phyloP scores from a whole-genome alignment of 192 early-diverging fungal species.

The Backusella circina region DNA sequence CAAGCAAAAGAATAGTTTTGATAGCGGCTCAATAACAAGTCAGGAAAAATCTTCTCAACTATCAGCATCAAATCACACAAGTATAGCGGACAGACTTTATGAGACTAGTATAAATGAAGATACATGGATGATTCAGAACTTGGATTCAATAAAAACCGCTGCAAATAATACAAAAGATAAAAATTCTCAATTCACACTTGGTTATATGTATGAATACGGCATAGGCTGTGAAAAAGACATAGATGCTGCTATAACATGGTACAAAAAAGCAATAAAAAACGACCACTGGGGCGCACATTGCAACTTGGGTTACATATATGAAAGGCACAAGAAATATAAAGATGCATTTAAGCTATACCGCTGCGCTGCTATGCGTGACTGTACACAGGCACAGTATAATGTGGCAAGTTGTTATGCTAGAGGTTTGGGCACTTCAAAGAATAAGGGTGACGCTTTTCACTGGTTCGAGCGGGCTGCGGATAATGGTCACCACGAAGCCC shows the following conservation, averaged over 20 bases:
- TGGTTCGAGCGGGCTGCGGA: background rate
- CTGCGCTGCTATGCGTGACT: background rate
- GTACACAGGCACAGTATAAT: background rate
- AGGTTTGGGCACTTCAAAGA: background rate
- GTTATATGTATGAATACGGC: background rate
- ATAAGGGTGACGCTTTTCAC: fast-evolving
- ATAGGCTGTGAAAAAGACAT: background rate
- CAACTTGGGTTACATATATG: background rate
- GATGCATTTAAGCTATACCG: background rate
- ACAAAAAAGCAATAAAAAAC: background rate
- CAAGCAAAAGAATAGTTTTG: background rate
- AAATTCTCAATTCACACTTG: background rate
- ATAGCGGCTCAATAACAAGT: background rate
- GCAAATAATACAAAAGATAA: background rate
- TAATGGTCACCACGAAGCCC: background rate
- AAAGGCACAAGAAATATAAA: background rate
- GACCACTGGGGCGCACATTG: background rate
- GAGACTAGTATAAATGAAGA: background rate
- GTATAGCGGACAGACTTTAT: background rate
- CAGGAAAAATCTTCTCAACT: background rate
- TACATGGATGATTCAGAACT: background rate
- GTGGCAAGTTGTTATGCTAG: background rate
- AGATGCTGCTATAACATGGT: background rate
- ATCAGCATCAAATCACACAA: background rate
- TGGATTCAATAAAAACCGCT: background rate